These are phyloP conservation scores for Pyrenochaeta sp. DNA, from an alignment of 2,329 filamentous ascomycete species.

Conservation along the genomic window DNA sequence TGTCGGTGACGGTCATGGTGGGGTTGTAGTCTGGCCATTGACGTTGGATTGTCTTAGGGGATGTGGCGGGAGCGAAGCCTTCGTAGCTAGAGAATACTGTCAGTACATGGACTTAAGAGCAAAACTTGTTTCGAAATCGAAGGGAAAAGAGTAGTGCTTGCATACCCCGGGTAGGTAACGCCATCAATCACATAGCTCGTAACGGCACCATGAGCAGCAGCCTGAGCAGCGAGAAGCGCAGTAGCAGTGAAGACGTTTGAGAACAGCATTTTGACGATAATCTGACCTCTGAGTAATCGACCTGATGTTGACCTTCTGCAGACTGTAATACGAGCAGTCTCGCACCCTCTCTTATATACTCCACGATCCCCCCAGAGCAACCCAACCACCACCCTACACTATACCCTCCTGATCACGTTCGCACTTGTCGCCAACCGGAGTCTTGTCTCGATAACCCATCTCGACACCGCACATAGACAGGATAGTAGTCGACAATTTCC, in stretches of 20 bases:
- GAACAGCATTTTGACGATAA: conserved; percentile 46
- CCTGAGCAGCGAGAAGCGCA: conserved; percentile 40
- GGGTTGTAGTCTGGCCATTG: conserved; percentile 68
- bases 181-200: conserved; percentile 48
- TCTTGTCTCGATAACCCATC: conserved; percentile 10
- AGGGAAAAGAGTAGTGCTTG: conserved; percentile 32
- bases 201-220: conserved; percentile 47
- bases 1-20: conserved; percentile 58
- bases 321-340: neutral
- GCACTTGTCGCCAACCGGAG: conserved; percentile 2
- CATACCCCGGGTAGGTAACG: conserved; percentile 41
- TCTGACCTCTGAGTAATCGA: conserved; percentile 1
- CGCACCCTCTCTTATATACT: conserved; percentile 24
- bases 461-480: conserved; percentile 26
- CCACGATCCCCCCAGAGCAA: neutral
- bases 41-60: conserved; percentile 63
- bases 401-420: conserved; percentile 16
- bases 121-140: too few relatives aligned
- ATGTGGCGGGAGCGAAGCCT: conserved; percentile 60
- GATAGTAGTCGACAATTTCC: conserved; percentile 36
- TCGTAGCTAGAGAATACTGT: conserved; percentile 58
- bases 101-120: conserved; percentile 27
- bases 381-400: conserved; percentile 16
- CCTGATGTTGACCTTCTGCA: neutral
- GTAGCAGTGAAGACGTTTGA: conserved; percentile 45